Percentiles rank a stretch among this genome's conserved stretches.
phyloP scores from a whole-genome alignment of 2,329 filamentous ascomycete genomes.

The Aspergillus piperis region DNA sequence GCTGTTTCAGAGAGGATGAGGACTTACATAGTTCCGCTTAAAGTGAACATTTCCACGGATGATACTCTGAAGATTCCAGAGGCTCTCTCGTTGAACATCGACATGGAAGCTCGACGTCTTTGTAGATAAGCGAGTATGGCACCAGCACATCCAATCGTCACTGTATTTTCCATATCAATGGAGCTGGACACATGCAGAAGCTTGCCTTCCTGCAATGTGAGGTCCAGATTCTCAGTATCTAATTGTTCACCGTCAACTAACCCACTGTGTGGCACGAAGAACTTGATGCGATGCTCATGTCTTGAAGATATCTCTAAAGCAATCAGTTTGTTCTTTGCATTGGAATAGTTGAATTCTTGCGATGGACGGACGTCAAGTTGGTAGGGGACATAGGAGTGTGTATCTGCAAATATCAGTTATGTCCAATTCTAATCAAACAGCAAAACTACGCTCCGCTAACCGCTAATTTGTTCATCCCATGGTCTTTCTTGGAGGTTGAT shows the following conservation, averaged over 20 bases:
- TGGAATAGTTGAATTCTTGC: conserved; percentile 70
- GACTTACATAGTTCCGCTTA: conserved; percentile 62
- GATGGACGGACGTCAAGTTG: conserved; percentile 68
- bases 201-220: conserved; percentile 61
- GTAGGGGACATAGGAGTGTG: conserved; percentile 58
- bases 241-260: conserved; percentile 46
- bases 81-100: conserved; percentile 61
- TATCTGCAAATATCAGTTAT: conserved; percentile 33
- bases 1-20: neutral
- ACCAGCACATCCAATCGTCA: conserved; percentile 83
- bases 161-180: conserved; percentile 71
- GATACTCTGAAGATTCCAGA: conserved; percentile 62
- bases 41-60: conserved; percentile 72
- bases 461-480: conserved; percentile 44
- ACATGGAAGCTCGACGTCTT: conserved; percentile 64
- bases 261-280: conserved; percentile 64
- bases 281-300: conserved; percentile 52
- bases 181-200: conserved; percentile 68
- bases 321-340: conserved; percentile 66
- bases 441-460: conserved; percentile 22
- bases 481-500: conserved; percentile 37
- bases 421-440: too few species aligned
- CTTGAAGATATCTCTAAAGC: conserved; percentile 57
- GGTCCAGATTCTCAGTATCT: conserved; percentile 43
- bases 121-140: conserved; percentile 79